phyloP scores from a whole-genome alignment of 192 early-diverging fungal species.

The Neocallimastix lanati region DNA sequence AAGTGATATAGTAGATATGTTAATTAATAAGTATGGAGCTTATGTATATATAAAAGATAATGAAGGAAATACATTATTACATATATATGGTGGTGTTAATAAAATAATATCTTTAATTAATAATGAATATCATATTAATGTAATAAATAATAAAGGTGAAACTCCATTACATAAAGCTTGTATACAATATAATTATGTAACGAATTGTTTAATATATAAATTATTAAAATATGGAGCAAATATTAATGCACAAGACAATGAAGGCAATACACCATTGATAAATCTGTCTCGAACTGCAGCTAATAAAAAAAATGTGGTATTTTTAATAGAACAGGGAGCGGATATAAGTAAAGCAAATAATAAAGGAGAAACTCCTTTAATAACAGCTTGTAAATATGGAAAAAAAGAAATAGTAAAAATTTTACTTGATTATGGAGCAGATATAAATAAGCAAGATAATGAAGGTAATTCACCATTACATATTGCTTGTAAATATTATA shows the following conservation, averaged over 20 bases:
- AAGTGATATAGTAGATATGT: background rate
- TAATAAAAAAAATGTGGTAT: background rate
- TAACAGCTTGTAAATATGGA: too few relatives aligned
- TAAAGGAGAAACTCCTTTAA: too few relatives aligned
- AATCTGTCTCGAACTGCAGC: background rate
- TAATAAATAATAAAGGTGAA: background rate
- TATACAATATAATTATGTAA: background rate
- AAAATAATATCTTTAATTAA: background rate
- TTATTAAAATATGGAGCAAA: background rate
- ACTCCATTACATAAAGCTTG: background rate
- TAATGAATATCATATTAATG: background rate
- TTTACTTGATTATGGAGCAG: too few relatives aligned
- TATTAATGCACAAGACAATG: background rate
- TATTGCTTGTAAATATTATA: too few relatives aligned
- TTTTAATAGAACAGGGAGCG: background rate
- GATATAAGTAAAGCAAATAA: background rate
- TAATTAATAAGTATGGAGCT: background rate
- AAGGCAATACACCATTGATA: background rate
- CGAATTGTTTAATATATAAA: background rate
- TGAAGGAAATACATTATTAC: background rate
- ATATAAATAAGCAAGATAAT: too few relatives aligned
- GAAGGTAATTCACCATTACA: too few relatives aligned
- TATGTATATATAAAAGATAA: background rate
- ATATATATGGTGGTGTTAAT: background rate
- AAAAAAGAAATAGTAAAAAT: too few relatives aligned